phyloP scores from a whole-genome alignment of 306 rosid species.

The Corylus heterophylla region DNA sequence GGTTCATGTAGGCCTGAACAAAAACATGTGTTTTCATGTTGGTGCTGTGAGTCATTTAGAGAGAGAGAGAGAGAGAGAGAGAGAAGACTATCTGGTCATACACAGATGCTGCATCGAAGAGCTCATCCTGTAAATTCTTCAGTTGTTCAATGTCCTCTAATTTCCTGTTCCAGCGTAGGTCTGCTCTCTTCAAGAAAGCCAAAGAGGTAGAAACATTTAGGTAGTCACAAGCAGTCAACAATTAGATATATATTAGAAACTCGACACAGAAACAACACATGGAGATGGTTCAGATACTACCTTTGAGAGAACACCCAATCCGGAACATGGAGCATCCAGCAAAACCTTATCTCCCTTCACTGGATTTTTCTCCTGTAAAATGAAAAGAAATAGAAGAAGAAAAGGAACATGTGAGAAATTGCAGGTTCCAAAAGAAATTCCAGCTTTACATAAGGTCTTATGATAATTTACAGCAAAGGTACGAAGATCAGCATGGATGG shows the following conservation, averaged over 20 bases:
- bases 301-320: conserved; percentile 93
- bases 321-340: conserved; percentile 89
- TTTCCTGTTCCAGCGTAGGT: conserved; percentile 79
- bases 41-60: not conserved
- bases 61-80: conserved; percentile 9
- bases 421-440: conserved; percentile 1
- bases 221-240: conserved; percentile 6
- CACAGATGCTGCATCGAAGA: conserved; percentile 77
- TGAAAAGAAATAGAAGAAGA: conserved; percentile 17
- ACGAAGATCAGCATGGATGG: conserved; percentile 68
- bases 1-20: not conserved
- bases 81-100: conserved; percentile 38
- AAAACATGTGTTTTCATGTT: not conserved
- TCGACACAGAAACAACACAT: not conserved
- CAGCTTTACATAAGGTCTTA: conserved; percentile 2
- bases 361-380: conserved; percentile 48
- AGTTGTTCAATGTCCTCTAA: conserved; percentile 74
- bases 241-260: not conserved
- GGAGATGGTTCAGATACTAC: conserved; percentile 33
- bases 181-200: conserved; percentile 70
- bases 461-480: conserved; percentile 49
- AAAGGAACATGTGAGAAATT: conserved; percentile 20
- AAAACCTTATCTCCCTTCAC: conserved; percentile 69
- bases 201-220: conserved; percentile 21
- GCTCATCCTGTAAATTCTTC: conserved; percentile 72